A percentile compares a stretch with the other conserved stretches of the same genome.
These are phyloP conservation scores for Trametes gibbosa DNA, from an alignment of 768 basidiomycete species.

Conservation along the genomic window DNA sequence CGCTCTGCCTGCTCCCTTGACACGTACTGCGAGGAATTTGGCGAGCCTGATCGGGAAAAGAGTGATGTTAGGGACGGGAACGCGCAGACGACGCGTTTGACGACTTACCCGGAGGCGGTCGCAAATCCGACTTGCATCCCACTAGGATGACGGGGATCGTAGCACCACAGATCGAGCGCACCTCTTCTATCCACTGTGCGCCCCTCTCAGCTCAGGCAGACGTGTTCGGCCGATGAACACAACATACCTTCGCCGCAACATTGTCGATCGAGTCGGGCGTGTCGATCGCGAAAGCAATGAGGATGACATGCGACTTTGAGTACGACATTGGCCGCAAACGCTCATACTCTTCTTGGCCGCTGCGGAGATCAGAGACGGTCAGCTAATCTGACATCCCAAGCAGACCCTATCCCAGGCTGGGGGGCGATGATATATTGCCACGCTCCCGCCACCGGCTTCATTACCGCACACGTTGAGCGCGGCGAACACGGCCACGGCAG, in stretches of 20 bases:
- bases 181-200: conserved; percentile 95
- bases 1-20: conserved; percentile 79
- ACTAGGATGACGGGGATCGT: conserved; percentile 93
- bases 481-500: too few species aligned
- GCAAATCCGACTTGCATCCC: conserved; percentile 93
- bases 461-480: too few species aligned
- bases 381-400: conserved; percentile 1
- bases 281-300: conserved; percentile 96
- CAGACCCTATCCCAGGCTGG: too few species aligned
- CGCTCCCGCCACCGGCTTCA: too few species aligned
- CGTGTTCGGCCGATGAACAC: too few species aligned
- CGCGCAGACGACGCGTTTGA: too few species aligned
- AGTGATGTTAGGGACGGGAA: too few species aligned
- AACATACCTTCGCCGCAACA: conserved; percentile 80
- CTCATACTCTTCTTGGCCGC: conserved; percentile 99
- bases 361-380: conserved; percentile 33
- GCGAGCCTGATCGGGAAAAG: conserved; percentile 31
- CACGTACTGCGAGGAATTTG: conserved; percentile 56
- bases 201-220: neutral
- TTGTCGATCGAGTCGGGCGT: conserved; percentile 97
- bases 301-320: conserved; percentile 97
- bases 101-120: conserved; percentile 48
- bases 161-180: conserved; percentile 91
- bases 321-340: conserved; percentile 95
- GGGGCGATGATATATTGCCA: too few species aligned